Evolutionary conservation across 805 yeast species (phyloP).

Genomic region (Candida caryicola): DNA sequence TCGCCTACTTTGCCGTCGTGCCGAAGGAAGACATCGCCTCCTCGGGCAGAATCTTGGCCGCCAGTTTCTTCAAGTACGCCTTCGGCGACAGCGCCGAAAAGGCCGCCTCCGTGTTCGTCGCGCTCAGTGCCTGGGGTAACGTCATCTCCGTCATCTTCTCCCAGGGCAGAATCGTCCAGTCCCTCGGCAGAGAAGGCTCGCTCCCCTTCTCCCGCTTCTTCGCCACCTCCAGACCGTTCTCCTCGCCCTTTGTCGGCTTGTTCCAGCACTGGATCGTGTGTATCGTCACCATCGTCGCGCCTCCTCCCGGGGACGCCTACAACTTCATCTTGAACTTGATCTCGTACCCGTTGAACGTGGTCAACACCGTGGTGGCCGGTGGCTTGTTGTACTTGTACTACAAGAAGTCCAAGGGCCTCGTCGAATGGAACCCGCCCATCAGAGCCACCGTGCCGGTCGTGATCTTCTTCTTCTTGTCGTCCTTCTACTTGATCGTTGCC

Average conservation of each 20-base stretch:
- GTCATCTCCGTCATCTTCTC: slow-evolving; percentile 77
- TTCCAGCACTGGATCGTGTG: slow-evolving; percentile 77
- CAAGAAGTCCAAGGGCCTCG: slow-evolving; percentile 46
- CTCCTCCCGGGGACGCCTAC: slow-evolving; percentile 85
- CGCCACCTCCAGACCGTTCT: slow-evolving; percentile 69
- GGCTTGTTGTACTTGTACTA: slow-evolving; percentile 61
- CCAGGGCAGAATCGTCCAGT: slow-evolving; percentile 79
- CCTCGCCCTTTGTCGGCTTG: slow-evolving; percentile 70
- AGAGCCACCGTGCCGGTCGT: slow-evolving; percentile 63
- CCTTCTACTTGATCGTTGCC: slow-evolving; percentile 66
- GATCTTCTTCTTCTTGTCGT: slow-evolving; percentile 60
- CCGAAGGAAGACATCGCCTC: slow-evolving; percentile 57
- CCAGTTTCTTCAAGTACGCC: slow-evolving; percentile 67
- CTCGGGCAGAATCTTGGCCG: slow-evolving; percentile 73
- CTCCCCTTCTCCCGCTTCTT: slow-evolving; percentile 71
- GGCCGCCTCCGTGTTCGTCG: slow-evolving; percentile 78
- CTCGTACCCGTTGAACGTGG: slow-evolving; percentile 77
- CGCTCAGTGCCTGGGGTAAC: slow-evolving; percentile 78
- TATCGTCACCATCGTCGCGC: slow-evolving; percentile 66
- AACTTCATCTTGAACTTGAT: slow-evolving; percentile 76
- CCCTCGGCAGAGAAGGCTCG: slow-evolving; percentile 77
- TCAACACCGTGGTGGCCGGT: slow-evolving; percentile 60
- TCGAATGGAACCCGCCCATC: slow-evolving; percentile 70
- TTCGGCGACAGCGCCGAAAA: slow-evolving; percentile 67
- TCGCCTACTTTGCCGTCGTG: slow-evolving; percentile 81